phyloP scores from a whole-genome alignment of 2,329 filamentous ascomycete genomes.

The Bipolaris sorokiniana region DNA sequence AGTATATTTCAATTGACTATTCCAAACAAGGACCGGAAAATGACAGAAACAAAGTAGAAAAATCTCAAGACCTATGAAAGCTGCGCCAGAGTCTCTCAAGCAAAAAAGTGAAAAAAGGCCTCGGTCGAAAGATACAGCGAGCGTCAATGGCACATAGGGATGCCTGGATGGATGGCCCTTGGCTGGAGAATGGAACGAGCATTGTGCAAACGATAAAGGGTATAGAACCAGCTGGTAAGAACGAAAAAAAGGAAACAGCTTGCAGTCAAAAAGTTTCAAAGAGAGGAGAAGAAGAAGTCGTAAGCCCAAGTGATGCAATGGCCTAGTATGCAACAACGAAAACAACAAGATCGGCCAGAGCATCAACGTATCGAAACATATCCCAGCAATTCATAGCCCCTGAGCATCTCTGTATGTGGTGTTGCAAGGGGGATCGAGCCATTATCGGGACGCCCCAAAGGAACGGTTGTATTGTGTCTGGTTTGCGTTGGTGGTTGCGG shows the following conservation, averaged over 20 bases:
- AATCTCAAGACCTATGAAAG: not conserved
- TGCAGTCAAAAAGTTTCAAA: slow-evolving; percentile 4
- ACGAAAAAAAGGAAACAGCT: slow-evolving; percentile 11
- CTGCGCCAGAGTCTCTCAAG: not conserved
- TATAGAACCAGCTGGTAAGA: slow-evolving; percentile 15
- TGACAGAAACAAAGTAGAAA: not conserved
- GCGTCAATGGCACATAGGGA: not conserved
- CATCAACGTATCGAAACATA: not conserved
- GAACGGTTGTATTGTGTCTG: slow-evolving; percentile 29
- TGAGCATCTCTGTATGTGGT: slow-evolving; percentile 3
- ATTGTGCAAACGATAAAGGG: slow-evolving; percentile 9
- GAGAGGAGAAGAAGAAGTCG: not conserved
- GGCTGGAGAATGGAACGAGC: slow-evolving; percentile 1
- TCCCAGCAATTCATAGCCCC: not conserved
- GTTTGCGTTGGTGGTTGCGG: slow-evolving; percentile 21
- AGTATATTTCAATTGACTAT: not conserved
- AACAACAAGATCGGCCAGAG: not conserved
- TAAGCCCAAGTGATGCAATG: not conserved
- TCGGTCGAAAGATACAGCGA: not conserved
- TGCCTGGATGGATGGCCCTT: not conserved
- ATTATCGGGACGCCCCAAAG: slow-evolving; percentile 31
- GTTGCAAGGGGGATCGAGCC: not conserved
- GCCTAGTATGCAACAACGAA: not conserved
- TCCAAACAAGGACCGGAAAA: not conserved
- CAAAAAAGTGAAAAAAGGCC: not conserved